Conservation (phyloP, 139 green algal species). For the Astrephomene gubernaculifera region DNA sequence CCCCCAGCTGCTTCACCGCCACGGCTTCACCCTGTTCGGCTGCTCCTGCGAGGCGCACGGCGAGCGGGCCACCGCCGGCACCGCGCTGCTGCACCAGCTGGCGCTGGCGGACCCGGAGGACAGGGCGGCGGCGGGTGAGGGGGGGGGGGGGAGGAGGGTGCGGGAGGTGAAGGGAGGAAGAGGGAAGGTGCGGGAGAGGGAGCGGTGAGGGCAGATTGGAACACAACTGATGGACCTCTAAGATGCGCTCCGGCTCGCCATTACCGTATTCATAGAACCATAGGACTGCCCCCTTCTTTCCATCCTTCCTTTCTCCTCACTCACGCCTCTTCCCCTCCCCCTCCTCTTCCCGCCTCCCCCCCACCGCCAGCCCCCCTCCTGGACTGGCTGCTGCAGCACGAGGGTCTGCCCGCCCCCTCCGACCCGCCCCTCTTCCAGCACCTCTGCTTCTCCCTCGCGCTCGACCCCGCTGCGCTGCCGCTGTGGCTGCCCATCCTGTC, state of each 20-base stretch:
- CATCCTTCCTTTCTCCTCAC: background rate
- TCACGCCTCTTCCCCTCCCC: background rate
- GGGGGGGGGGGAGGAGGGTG: background rate
- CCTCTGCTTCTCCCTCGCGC: conserved; percentile 33
- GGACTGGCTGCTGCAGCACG: conserved; percentile 35
- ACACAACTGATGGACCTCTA: no score
- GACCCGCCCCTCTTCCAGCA: conserved; percentile 28
- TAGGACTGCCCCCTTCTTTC: no score
- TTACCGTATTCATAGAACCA: no score
- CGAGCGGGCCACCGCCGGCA: conserved; percentile 11
- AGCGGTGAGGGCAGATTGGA: no score
- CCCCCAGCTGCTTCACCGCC: conserved; percentile 32
- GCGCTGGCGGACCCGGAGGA: conserved; percentile 5
- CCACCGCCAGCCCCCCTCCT: background rate
- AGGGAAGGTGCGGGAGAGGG: no score
- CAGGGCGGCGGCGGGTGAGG: conserved; percentile 23
- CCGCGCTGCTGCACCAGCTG: conserved; percentile 18
- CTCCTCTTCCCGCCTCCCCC: background rate
- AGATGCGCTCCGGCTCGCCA: no score
- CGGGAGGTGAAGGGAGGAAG: no score
- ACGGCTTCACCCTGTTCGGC: conserved; percentile 30
- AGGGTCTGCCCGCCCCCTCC: background rate
- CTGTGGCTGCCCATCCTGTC: conserved; percentile 6
- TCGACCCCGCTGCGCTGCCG: background rate
- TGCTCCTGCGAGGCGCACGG: conserved; percentile 18